These are phyloP conservation scores for Trichoderma koningii DNA, from an alignment of 2,329 filamentous ascomycete species.

Conservation along the genomic window DNA sequence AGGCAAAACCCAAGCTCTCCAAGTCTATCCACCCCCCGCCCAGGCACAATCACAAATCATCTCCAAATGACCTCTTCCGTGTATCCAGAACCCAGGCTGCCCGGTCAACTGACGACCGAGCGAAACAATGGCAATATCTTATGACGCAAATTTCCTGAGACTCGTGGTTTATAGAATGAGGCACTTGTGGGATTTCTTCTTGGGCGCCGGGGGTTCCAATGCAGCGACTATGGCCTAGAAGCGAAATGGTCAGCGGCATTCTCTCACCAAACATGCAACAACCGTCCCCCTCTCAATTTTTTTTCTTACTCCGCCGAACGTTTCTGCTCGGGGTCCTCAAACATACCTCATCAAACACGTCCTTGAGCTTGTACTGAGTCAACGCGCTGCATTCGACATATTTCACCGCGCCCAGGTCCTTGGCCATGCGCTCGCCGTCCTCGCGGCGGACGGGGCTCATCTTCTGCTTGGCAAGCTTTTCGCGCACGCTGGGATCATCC, in stretches of 20 bases:
- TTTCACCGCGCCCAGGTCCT: conserved; percentile 95
- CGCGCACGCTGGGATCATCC: conserved; percentile 81
- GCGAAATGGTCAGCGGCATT: background rate
- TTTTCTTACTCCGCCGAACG: background rate
- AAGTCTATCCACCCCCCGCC: conserved; percentile 17
- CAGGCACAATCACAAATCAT: conserved; percentile 9
- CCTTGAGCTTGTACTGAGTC: conserved; percentile 98
- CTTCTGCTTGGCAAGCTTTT: conserved; percentile 94
- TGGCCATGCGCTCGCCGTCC: conserved; percentile 94
- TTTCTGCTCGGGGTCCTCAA: background rate
- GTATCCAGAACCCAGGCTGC: conserved; percentile 27
- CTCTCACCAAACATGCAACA: background rate
- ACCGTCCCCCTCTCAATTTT: background rate
- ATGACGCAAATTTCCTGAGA: conserved; percentile 21
- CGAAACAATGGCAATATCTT: conserved; percentile 26
- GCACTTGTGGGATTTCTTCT: conserved; percentile 74
- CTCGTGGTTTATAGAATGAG: conserved; percentile 59
- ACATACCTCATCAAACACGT: conserved; percentile 96
- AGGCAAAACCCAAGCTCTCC: conserved; percentile 9
- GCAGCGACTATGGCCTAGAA: conserved; percentile 89
- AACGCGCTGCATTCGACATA: conserved; percentile 98
- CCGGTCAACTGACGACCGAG: conserved; percentile 23
- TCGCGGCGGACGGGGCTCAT: conserved; percentile 91
- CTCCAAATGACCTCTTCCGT: conserved; percentile 22
- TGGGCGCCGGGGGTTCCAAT: conserved; percentile 80